Percentiles rank a stretch among this genome's conserved stretches.
phyloP scores from a whole-genome alignment of 2,329 filamentous ascomycete genomes.

The Fusarium anguioides region DNA sequence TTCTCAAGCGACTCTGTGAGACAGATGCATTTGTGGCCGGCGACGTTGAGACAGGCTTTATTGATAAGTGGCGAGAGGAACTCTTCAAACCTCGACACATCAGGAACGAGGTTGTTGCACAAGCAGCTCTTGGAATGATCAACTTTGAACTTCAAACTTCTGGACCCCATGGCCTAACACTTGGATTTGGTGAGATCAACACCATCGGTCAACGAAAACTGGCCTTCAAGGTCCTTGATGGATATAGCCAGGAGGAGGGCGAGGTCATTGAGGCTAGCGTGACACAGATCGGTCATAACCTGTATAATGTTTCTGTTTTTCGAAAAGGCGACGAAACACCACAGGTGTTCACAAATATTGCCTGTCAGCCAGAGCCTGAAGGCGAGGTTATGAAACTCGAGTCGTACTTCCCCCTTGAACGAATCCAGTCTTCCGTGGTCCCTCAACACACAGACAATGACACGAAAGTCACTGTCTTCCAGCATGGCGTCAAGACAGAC shows the following conservation, averaged over 20 bases:
- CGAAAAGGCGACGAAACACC: conserved; percentile 55
- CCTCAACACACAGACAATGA: conserved; percentile 63
- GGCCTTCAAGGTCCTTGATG: conserved; percentile 68
- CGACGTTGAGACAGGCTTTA: conserved; percentile 95
- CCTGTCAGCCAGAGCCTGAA: conserved; percentile 52
- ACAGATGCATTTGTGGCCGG: conserved; percentile 85
- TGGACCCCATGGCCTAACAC: conserved; percentile 59
- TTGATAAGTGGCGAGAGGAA: conserved; percentile 84
- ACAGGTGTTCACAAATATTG: conserved; percentile 58
- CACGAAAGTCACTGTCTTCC: conserved; percentile 81
- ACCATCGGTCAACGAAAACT: conserved; percentile 59
- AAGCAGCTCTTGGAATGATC: conserved; percentile 84
- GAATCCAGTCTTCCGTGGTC: conserved; percentile 83
- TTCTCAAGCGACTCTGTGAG: conserved; percentile 87
- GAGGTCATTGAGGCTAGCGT: conserved; percentile 67
- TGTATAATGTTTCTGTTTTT: conserved; percentile 60
- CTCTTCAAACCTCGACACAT: conserved; percentile 75
- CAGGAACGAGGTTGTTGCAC: conserved; percentile 80
- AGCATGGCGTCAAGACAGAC: conserved; percentile 70
- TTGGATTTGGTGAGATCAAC: conserved; percentile 65
- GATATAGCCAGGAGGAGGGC: conserved; percentile 70
- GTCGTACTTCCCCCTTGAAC: conserved; percentile 81
- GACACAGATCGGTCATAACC: conserved; percentile 59
- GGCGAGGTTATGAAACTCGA: conserved; percentile 49
- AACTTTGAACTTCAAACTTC: conserved; percentile 58